These are phyloP conservation scores for Strombidium stylifer DNA, from an alignment of 73 alveolate genomes.

Conservation along the genomic window DNA sequence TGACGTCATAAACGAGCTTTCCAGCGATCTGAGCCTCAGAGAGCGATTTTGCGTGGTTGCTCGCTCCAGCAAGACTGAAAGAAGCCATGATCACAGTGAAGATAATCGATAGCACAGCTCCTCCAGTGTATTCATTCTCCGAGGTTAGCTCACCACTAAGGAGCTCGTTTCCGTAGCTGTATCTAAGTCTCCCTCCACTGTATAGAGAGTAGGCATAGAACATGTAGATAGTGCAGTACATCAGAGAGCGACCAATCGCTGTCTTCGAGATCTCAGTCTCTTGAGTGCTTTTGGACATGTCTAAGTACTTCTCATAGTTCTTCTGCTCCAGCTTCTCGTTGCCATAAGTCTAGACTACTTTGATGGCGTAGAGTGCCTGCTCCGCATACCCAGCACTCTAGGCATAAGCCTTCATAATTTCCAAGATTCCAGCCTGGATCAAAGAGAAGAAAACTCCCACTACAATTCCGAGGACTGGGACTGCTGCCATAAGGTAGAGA, in stretches of 20 bases:
- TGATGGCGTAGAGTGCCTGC: constrained; percentile 71
- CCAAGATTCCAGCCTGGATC: constrained; percentile 35
- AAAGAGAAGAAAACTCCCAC: constrained; percentile 13
- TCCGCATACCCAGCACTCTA: constrained; percentile 75
- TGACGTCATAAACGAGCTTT: constrained; percentile 37
- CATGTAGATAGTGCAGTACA: constrained; percentile 6
- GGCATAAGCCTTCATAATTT: constrained; percentile 45
- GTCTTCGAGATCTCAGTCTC: constrained; percentile 14
- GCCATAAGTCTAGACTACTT: constrained; percentile 72
- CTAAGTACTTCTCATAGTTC: constrained; percentile 32
- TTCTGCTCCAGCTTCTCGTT: constrained; percentile 19
- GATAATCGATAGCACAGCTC: constrained; percentile 60
- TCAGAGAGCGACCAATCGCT: constrained; percentile 23
- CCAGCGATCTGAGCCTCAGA: constrained; percentile 75
- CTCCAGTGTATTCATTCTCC: constrained; percentile 71
- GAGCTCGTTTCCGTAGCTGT: not conserved
- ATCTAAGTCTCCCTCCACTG: constrained; percentile 8
- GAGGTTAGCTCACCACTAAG: constrained; percentile 20
- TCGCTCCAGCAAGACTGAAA: constrained; percentile 49
- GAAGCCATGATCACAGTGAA: not conserved
- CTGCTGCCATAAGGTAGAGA: constrained; percentile 40
- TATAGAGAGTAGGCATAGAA: constrained; percentile 33
- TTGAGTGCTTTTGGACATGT: constrained; percentile 26
- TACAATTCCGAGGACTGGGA: constrained; percentile 44
- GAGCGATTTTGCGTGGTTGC: constrained; percentile 56